These are phyloP conservation scores for Calonectria ilicicola DNA, from an alignment of 2,329 filamentous ascomycete genomes.

Conservation along the genomic window DNA sequence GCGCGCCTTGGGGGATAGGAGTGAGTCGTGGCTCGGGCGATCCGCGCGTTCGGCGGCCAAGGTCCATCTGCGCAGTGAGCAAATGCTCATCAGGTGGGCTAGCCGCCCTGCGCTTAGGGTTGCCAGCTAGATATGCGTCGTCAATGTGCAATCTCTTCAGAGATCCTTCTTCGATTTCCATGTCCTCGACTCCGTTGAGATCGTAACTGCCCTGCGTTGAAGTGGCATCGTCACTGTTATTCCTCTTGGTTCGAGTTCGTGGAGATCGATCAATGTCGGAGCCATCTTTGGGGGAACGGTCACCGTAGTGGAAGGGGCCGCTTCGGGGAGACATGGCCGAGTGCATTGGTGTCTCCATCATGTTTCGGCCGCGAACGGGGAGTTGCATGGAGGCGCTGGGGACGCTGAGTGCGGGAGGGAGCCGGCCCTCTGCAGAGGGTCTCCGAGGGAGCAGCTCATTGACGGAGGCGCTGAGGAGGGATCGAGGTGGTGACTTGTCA, in stretches of 20 bases:
- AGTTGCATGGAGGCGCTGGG: slow-evolving; percentile 62
- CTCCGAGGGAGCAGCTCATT: slow-evolving; percentile 53
- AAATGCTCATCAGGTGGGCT: slow-evolving; percentile 64
- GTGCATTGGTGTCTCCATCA: slow-evolving; percentile 59
- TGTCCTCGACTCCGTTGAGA: slow-evolving; percentile 53
- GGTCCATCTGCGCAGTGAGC: slow-evolving; percentile 55
- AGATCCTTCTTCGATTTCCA: slow-evolving; percentile 64
- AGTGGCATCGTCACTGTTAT: slow-evolving; percentile 65
- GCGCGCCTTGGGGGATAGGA: slow-evolving; percentile 57
- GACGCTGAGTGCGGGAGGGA: slow-evolving; percentile 53
- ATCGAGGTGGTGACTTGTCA: slow-evolving; percentile 61
- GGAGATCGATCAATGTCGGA: slow-evolving; percentile 63
- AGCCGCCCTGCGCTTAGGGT: slow-evolving; percentile 68
- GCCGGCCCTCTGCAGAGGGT: slow-evolving; percentile 52
- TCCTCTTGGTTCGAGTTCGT: slow-evolving; percentile 57
- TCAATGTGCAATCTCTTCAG: slow-evolving; percentile 65
- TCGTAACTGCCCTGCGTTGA: slow-evolving; percentile 60
- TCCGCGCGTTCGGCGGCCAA: slow-evolving; percentile 62
- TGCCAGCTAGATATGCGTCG: slow-evolving; percentile 54
- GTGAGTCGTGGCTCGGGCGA: slow-evolving; percentile 65
- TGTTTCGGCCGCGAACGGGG: slow-evolving; percentile 52
- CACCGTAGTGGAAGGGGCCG: slow-evolving; percentile 54
- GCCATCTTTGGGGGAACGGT: slow-evolving; percentile 58
- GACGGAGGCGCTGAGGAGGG: slow-evolving; percentile 56
- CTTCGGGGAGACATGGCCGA: slow-evolving; percentile 62